Percentiles rank a stretch among this genome's conserved stretches.
Evolutionary conservation across 129 eudicot genomes (phyloP).

Genomic region (Logfia minima): DNA sequence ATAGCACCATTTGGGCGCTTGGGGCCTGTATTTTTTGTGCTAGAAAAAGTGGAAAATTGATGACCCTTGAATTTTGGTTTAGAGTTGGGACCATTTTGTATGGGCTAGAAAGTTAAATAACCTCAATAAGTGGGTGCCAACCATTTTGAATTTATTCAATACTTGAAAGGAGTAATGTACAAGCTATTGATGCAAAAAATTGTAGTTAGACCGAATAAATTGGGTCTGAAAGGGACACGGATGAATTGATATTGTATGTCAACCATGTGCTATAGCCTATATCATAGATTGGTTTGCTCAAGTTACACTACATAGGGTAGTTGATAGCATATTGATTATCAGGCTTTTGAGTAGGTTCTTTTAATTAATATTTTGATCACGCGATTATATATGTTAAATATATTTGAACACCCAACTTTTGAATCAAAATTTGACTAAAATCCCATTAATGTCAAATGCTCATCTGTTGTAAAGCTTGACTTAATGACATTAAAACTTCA

Average conservation of each 20-base stretch:
- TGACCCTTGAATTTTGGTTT: conserved; percentile 20
- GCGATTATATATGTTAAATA: background rate
- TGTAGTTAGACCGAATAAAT: background rate
- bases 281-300: background rate
- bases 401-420: background rate
- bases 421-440: background rate
- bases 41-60: conserved; percentile 25
- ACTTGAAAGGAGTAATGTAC: conserved; percentile 1
- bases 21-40: conserved; percentile 2
- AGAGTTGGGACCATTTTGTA: conserved; percentile 26
- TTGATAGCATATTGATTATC: conserved; percentile 17
- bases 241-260: conserved; percentile 15
- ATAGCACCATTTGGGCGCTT: background rate
- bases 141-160: background rate
- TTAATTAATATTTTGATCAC: background rate
- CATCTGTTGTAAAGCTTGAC: background rate
- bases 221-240: conserved; percentile 11
- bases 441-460: conserved; percentile 8
- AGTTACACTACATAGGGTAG: conserved; percentile 14
- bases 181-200: conserved; percentile 3
- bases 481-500: background rate
- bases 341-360: background rate
- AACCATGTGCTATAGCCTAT: conserved; percentile 19
- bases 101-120: background rate
- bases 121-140: conserved; percentile 22